Evolutionary conservation across 805 yeast genomes (phyloP).

Genomic region (Saccharomycopsis sp.): DNA sequence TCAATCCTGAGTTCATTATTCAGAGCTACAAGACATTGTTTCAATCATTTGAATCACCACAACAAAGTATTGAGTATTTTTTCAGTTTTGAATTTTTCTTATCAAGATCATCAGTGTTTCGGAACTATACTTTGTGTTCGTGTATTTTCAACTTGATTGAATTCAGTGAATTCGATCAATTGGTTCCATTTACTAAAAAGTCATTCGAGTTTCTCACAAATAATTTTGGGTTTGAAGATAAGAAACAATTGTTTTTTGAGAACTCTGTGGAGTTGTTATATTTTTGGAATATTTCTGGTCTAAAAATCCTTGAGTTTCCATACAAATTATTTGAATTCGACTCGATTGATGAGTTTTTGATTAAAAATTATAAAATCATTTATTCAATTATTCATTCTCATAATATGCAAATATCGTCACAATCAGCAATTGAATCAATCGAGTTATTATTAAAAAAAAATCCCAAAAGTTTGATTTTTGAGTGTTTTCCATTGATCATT

Average conservation of each 20-base stretch:
- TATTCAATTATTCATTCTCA: conserved; percentile 18
- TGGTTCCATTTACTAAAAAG: conserved; percentile 24
- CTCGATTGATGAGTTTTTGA: conserved; percentile 24
- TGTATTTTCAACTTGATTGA: conserved; percentile 34
- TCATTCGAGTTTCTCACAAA: conserved; percentile 20
- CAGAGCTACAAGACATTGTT: conserved; percentile 26
- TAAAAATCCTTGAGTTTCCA: conserved; percentile 11
- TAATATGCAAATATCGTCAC: background rate
- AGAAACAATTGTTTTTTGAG: background rate
- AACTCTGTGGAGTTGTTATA: conserved; percentile 7
- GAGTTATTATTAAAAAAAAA: background rate
- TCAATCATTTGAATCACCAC: conserved; percentile 27
- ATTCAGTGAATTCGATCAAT: conserved; percentile 25
- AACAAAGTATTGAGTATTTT: conserved; percentile 28
- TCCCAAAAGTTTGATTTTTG: conserved; percentile 21
- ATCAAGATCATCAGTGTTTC: conserved; percentile 24
- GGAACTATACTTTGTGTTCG: conserved; percentile 26
- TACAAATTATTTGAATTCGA: conserved; percentile 29
- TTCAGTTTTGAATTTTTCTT: conserved; percentile 31
- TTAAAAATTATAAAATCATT: conserved; percentile 28
- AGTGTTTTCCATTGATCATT: conserved; percentile 30
- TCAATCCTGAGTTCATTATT: conserved; percentile 8
- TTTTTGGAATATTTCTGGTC: conserved; percentile 10
- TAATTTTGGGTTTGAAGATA: background rate
- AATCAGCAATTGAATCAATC: background rate